Percentiles rank a stretch among this genome's conserved stretches.
Conservation (phyloP, 371 early-diverging fungal species). For the Batkoa obscura region DNA sequence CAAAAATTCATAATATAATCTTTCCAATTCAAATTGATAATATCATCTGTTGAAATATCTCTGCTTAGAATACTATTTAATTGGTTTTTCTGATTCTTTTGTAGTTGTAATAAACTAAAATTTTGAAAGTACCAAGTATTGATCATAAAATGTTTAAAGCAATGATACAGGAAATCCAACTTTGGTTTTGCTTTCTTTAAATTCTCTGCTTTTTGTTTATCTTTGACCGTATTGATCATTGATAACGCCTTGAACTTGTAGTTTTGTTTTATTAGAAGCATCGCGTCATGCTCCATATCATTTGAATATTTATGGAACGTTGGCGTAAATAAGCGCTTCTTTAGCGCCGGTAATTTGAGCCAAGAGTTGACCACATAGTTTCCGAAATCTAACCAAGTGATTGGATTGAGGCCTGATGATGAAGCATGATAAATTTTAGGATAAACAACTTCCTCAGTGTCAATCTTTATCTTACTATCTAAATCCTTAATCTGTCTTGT, state of each 20-base stretch:
- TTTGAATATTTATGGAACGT: background rate
- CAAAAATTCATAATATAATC: conserved; percentile 20
- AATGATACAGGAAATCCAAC: conserved; percentile 5
- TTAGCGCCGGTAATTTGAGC: conserved; percentile 1
- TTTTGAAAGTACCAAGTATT: conserved; percentile 2
- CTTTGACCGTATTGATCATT: background rate
- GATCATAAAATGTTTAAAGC: conserved; percentile 5
- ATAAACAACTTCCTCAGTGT: background rate
- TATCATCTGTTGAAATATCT: background rate
- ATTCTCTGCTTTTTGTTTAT: background rate
- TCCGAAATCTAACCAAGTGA: conserved; percentile 15
- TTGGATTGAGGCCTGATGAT: conserved; percentile 14
- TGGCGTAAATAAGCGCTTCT: background rate
- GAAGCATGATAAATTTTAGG: conserved; percentile 15
- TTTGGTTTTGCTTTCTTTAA: background rate
- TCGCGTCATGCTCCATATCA: background rate
- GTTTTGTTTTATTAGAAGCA: background rate
- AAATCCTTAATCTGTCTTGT: conserved; percentile 1
- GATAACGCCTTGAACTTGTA: background rate
- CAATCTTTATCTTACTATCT: background rate
- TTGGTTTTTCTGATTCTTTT: conserved; percentile 10
- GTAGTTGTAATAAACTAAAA: conserved; percentile 12
- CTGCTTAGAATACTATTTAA: background rate
- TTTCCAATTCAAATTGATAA: conserved; percentile 15
- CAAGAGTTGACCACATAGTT: background rate